Evolutionary conservation across 164 flowering plant genomes (phyloP), one percentile per base, ranked within the genome.

Genomic region (Nymphaea colorata): DNA sequence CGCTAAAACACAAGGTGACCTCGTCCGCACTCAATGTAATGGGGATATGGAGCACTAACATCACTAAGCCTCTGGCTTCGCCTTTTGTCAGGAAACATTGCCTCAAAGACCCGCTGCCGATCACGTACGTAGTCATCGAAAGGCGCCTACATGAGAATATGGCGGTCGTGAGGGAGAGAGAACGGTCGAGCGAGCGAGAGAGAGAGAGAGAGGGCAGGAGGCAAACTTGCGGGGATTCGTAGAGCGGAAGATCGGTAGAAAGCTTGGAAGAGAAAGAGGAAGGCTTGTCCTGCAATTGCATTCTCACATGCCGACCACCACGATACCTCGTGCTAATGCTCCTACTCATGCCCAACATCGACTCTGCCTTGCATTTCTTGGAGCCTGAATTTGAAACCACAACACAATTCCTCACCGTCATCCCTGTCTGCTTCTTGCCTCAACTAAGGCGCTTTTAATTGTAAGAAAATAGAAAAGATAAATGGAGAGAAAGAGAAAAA

Each of bases 31-130:
- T 25, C 36, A 25, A 25, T 25, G 36, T 25, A 8, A 55, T 16
- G 16, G 17, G 18, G 42, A 44, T 43, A 51, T 16, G 66, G 41
- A 66, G 2, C 41, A 66, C 60, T 44, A 14, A 87, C 96, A 82
- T 89, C 85, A 74, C 76, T 89, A 44, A 92, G 79, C 67, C 78
- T 82, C 53, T 76, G 82, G 76, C 89, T 84, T 70, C 89, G 83
- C 60, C 76, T 67, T 73, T 82, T 83, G 65, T 90, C 98, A 2
- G 94, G 98, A 72, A 92, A 92, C 2, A 89, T 88, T 60, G 98
- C 92, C 70, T 77, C 63, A 64, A 92, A 84, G 6, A 92, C 89
- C 70, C 98, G 81, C 3, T 82, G 76, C 51, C 82, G 86, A 68
- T 92, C 78, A 62, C 84, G 84, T 71, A 89, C 70, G 68, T 89